phyloP scores from a whole-genome alignment of 441 rosid genomes.

The Populus tomentosa region DNA sequence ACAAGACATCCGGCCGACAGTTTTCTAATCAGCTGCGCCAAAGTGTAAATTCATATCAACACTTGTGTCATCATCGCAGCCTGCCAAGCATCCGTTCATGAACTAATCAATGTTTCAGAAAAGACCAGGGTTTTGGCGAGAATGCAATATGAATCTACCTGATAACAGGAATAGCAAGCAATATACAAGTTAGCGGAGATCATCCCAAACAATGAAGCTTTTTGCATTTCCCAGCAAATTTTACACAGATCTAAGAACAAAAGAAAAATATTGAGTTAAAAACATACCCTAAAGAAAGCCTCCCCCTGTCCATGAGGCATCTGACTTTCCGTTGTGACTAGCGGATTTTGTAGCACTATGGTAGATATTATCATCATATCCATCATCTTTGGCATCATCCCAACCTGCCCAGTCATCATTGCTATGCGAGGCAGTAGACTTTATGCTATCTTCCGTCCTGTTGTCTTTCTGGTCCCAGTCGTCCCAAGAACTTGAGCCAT shows the following conservation, averaged over 20 bases:
- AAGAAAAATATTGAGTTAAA: background rate
- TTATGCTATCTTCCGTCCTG: slow-evolving; percentile 42
- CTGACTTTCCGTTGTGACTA: slow-evolving; percentile 69
- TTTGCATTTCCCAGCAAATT: background rate
- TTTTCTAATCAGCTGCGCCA: slow-evolving; percentile 9
- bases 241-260: background rate
- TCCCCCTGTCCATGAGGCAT: slow-evolving; percentile 79
- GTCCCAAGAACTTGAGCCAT: slow-evolving; percentile 74
- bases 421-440: slow-evolving; percentile 37
- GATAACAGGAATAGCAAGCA: background rate
- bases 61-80: background rate
- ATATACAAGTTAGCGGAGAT: background rate
- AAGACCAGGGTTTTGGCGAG: slow-evolving; percentile 2
- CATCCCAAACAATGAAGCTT: background rate
- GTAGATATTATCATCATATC: slow-evolving; percentile 47
- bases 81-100: background rate
- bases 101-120: slow-evolving; percentile 4
- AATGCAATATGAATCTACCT: slow-evolving; percentile 13
- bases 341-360: slow-evolving; percentile 48
- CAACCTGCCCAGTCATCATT: slow-evolving; percentile 86
- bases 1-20: slow-evolving; percentile 7
- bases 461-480: slow-evolving; percentile 73
- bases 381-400: slow-evolving; percentile 87
- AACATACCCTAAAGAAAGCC: slow-evolving; percentile 60
- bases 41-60: slow-evolving; percentile 7